These are phyloP conservation scores for Aphanocladium album DNA, from an alignment of 2,329 filamentous ascomycete species.

Conservation along the genomic window DNA sequence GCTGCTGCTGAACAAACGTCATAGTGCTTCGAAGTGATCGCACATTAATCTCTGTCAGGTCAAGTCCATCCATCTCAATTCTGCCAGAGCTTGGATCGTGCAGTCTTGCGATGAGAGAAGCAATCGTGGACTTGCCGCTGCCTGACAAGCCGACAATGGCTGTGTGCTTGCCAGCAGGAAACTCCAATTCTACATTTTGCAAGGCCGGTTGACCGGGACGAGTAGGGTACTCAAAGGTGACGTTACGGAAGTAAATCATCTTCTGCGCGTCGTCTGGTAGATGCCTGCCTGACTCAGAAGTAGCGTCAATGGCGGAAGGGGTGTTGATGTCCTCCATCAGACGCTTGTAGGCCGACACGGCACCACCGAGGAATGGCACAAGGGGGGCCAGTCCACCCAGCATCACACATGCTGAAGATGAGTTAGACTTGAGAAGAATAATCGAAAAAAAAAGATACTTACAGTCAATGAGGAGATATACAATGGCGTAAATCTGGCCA, in stretches of 20 bases:
- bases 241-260: conserved; percentile 29
- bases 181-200: conserved; percentile 27
- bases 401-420: conserved; percentile 44
- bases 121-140: conserved; percentile 44
- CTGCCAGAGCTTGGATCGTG: conserved; percentile 39
- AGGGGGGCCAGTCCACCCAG: conserved; percentile 55
- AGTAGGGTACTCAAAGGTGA: conserved; percentile 32
- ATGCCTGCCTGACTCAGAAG: conserved; percentile 30
- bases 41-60: conserved; percentile 32
- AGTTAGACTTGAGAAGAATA: background rate
- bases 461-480: conserved; percentile 48
- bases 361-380: conserved; percentile 50
- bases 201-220: conserved; percentile 31
- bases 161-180: conserved; percentile 36
- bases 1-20: conserved; percentile 30
- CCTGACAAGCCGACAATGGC: conserved; percentile 48
- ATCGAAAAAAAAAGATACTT: conserved; percentile 5
- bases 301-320: conserved; percentile 34
- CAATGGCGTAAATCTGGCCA: conserved; percentile 48
- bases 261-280: conserved; percentile 21
- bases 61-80: conserved; percentile 31
- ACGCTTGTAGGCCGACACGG: conserved; percentile 48
- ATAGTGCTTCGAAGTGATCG: conserved; percentile 26
- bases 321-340: conserved; percentile 49
- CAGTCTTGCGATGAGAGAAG: conserved; percentile 34